Percentiles rank a stretch among this genome's conserved stretches.
Conservation (phyloP, 2,329 filamentous ascomycete species). For the Pseudophaeomoniella oleicola region DNA sequence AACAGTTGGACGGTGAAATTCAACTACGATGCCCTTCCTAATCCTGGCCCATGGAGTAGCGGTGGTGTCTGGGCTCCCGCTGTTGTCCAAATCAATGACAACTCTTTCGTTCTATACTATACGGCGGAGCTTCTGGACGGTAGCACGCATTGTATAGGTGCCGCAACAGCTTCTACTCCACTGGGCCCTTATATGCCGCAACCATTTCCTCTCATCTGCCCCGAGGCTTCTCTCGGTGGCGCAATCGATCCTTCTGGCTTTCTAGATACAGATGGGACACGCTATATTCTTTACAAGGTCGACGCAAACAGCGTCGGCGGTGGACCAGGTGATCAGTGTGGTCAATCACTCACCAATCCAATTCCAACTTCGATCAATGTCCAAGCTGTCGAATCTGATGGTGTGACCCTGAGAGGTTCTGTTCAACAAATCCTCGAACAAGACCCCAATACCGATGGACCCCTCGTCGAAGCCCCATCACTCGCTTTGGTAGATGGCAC, state of each 20-base stretch:
- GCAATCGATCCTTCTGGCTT: conserved; percentile 51
- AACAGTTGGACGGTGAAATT: conserved; percentile 33
- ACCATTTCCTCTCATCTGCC: conserved; percentile 36
- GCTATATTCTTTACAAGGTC: conserved; percentile 51
- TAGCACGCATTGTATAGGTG: conserved; percentile 42
- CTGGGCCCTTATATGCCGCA: conserved; percentile 39
- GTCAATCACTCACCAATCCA: conserved; percentile 21
- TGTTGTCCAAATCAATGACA: conserved; percentile 33
- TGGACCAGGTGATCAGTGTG: conserved; percentile 32
- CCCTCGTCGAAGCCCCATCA: conserved; percentile 48
- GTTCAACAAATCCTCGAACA: conserved; percentile 45
- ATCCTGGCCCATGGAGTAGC: conserved; percentile 37
- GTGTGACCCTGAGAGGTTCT: conserved; percentile 36
- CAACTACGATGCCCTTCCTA: conserved; percentile 40
- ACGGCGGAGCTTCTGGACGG: conserved; percentile 29
- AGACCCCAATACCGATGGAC: conserved; percentile 43
- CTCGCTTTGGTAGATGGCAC: conserved; percentile 24
- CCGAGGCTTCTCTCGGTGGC: conserved; percentile 30
- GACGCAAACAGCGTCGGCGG: conserved; percentile 46
- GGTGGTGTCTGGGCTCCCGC: conserved; percentile 47
- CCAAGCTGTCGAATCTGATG: conserved; percentile 28
- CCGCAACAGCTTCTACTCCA: conserved; percentile 31
- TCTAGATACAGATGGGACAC: conserved; percentile 35
- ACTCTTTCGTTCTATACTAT: conserved; percentile 47
- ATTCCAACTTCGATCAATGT: conserved; percentile 24